Evolutionary conservation across 2,329 filamentous ascomycete genomes (phyloP), one percentile per base, ranked within the genome.

Genomic region (Botrytis tulipae): DNA sequence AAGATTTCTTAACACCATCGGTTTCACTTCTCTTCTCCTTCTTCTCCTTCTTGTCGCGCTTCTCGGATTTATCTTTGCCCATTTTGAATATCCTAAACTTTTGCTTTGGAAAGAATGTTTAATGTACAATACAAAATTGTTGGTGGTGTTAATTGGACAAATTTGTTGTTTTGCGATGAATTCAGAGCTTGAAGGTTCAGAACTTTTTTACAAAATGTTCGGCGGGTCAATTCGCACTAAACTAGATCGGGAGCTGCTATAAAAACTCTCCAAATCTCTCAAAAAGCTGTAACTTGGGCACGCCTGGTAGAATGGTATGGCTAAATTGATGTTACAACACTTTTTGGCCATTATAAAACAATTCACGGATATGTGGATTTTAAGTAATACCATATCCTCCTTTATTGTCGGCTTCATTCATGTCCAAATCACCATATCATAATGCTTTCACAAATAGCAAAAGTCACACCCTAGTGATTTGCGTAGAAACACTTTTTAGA

Each of bases 1-100:
- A 72, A 62, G 71, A 78, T 76, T 82, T 84, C 82, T 87, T 86
- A 68, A 88, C 82, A 35, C 80, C 80, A 69, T 82, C 82, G 76
- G 80, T 79, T 76, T 84, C 83, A 73, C 80, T 81, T 75, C 80
- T 88, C 88, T 92, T 92, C 78, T 93, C 90, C 85, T 92, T 92
- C 87, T 93, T 93, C 61, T 87, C 86, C 81, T 87, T 87, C 80
- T 86, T 87, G 65, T 79, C 76, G 75, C 77, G 77, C 74, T 79
- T 79, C 70, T 77, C 76, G 16, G 78, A 80, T 73, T 79, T 80
- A 18, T 80, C 79, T 78, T 80, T 80, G 40, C 76, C 76, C 79
- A 80, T 80, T 74, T 72, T 80, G 72, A 68, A 54, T 73, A 72
- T 70, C 66, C 61, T 65, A 54, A 65, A 54, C 51, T 62, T 67